phyloP scores from a whole-genome alignment of 352 stramenopile genomes.

The Phytopythium chamaehyphon region DNA sequence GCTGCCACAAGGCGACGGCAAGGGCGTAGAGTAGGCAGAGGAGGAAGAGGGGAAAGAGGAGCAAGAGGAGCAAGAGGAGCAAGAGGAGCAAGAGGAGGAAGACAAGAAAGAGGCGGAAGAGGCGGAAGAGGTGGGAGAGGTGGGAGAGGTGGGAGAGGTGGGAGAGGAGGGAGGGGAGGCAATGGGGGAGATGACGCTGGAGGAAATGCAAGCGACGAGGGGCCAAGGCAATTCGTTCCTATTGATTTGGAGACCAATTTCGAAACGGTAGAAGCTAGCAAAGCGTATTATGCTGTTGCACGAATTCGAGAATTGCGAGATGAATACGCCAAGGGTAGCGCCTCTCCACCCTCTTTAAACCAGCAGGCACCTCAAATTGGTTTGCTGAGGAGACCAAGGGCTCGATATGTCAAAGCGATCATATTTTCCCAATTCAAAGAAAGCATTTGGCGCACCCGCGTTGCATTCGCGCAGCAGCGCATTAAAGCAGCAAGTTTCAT shows the following conservation, averaged over 20 bases:
- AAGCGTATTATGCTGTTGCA: slow-evolving; percentile 65
- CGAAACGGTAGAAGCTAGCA: slow-evolving; percentile 53
- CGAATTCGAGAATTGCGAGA: slow-evolving; percentile 59
- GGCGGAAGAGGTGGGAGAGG: slow-evolving; percentile 6
- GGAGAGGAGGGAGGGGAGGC: neutral
- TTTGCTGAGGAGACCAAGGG: slow-evolving; percentile 3
- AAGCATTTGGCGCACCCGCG: slow-evolving; percentile 70
- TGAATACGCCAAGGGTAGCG: slow-evolving; percentile 32
- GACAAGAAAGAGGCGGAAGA: slow-evolving; percentile 5
- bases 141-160: slow-evolving; percentile 4
- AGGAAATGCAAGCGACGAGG: slow-evolving; percentile 3
- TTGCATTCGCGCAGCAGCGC: slow-evolving; percentile 67
- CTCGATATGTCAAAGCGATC: slow-evolving; percentile 61
- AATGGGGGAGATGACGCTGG: no score
- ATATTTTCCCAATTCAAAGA: slow-evolving; percentile 84
- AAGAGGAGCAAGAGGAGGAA: neutral
- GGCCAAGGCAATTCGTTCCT: slow-evolving; percentile 1
- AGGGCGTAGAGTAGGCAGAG: neutral
- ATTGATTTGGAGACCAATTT: slow-evolving; percentile 30
- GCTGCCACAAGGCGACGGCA: no score
- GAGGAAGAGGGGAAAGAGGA: slow-evolving; percentile 7
- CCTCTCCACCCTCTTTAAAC: neutral
- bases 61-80: slow-evolving; percentile 2
- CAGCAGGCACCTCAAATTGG: neutral
- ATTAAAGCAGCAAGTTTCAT: slow-evolving; percentile 68